These are phyloP conservation scores for Ophiostoma piceae DNA, from an alignment of 2,329 filamentous ascomycete genomes.

Conservation along the genomic window DNA sequence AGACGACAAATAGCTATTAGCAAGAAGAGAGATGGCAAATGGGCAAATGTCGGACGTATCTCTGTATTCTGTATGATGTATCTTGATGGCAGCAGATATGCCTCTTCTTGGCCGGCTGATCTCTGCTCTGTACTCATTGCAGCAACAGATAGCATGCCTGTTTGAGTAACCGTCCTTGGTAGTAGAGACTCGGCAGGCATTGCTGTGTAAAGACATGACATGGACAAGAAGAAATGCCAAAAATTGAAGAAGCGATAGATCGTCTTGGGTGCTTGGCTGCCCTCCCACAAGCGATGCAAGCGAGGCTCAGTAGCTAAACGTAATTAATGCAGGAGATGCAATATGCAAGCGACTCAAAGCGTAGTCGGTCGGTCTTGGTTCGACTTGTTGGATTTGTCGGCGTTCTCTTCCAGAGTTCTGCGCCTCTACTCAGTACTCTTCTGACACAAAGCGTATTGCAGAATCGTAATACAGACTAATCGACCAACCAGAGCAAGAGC, in stretches of 20 bases:
- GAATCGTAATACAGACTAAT: neutral
- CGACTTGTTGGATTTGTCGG: neutral
- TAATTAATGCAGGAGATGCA: neutral
- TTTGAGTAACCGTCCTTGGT: too few species aligned
- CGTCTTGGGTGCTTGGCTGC: neutral
- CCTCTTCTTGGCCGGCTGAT: conserved; percentile 7
- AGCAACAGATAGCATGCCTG: too few species aligned
- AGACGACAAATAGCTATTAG: neutral
- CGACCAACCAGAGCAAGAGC: neutral
- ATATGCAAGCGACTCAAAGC: conserved; percentile 6
- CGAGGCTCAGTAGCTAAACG: conserved; percentile 1
- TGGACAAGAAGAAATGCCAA: too few species aligned
- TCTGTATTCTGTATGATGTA: too few species aligned
- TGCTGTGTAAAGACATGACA: too few species aligned
- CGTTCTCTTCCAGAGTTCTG: neutral
- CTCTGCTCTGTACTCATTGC: neutral
- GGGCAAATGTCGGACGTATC: neutral
- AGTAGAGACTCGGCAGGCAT: too few species aligned
- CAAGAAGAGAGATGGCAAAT: neutral
- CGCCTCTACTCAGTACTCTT: neutral
- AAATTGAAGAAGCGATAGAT: too few species aligned
- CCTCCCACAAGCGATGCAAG: neutral
- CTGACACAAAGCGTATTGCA: too few species aligned
- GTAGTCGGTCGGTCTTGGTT: neutral
- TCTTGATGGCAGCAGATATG: neutral